Percentiles rank a stretch among this genome's conserved stretches.
Conservation (phyloP, 2,329 filamentous ascomycete species). For the Pyricularia grisea region DNA sequence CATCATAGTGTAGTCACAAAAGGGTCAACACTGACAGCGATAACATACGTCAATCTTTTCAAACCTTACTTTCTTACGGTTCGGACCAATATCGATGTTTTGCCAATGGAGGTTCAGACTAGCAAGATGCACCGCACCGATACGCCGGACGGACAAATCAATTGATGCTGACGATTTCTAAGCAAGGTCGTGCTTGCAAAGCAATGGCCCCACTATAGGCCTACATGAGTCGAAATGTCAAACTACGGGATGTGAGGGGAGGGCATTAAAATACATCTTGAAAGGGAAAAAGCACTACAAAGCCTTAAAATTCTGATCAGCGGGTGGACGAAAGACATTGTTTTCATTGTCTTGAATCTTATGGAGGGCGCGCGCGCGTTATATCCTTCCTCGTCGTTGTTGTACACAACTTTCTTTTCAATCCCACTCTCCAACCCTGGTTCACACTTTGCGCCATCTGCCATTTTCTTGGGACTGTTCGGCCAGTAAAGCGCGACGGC, state of each 20-base stretch:
- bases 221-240: background rate
- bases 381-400: background rate
- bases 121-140: background rate
- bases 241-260: background rate
- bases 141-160: background rate
- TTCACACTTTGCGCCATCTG: background rate
- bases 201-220: background rate
- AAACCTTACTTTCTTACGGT: background rate
- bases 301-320: background rate
- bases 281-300: background rate
- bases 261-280: background rate
- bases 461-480: background rate
- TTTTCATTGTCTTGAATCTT: background rate
- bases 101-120: background rate
- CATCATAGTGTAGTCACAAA: background rate
- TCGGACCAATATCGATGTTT: background rate
- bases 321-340: background rate
- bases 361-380: background rate
- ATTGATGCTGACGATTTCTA: constrained; percentile 5
- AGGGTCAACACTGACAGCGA: background rate
- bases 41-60: background rate
- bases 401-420: background rate
- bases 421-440: background rate
- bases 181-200: constrained; percentile 4
- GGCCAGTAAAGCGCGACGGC: background rate